These are phyloP conservation scores for Esteya vermicola DNA, from an alignment of 2,329 filamentous ascomycete genomes.

Conservation along the genomic window DNA sequence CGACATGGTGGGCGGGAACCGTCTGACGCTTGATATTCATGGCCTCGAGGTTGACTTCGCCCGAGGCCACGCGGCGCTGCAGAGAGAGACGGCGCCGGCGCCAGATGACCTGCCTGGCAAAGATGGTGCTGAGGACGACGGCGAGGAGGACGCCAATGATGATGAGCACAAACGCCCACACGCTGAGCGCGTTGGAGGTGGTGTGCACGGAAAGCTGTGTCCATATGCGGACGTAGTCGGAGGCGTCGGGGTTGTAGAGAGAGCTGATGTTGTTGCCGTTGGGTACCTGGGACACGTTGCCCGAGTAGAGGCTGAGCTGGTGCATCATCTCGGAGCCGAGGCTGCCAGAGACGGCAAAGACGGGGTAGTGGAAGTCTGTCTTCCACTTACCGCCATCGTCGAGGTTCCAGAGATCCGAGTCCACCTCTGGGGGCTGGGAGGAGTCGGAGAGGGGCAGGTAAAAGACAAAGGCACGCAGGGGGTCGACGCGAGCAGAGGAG, in stretches of 20 bases:
- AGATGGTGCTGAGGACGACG: slow-evolving; percentile 52
- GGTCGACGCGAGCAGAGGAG: slow-evolving; percentile 38
- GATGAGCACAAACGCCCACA: slow-evolving; percentile 68
- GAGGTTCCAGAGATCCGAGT: slow-evolving; percentile 55
- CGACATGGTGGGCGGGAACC: slow-evolving; percentile 57
- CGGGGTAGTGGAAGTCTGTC: slow-evolving; percentile 54
- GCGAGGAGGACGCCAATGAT: slow-evolving; percentile 58
- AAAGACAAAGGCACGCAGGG: slow-evolving; percentile 49
- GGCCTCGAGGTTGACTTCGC: slow-evolving; percentile 75
- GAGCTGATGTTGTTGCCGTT: slow-evolving; percentile 40
- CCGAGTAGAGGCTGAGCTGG: slow-evolving; percentile 63
- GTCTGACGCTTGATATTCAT: slow-evolving; percentile 72
- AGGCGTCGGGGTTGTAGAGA: slow-evolving; percentile 38
- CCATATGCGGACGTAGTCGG: slow-evolving; percentile 47
- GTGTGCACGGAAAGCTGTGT: slow-evolving; percentile 35
- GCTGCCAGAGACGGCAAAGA: slow-evolving; percentile 64
- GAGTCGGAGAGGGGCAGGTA: slow-evolving; percentile 43
- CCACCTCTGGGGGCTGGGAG: slow-evolving; percentile 48
- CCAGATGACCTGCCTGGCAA: slow-evolving; percentile 66
- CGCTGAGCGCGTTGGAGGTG: slow-evolving; percentile 42
- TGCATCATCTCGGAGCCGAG: slow-evolving; percentile 56
- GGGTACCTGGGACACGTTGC: slow-evolving; percentile 50
- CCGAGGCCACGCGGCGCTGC: slow-evolving; percentile 54
- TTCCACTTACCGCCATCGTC: slow-evolving; percentile 61
- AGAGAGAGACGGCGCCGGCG: slow-evolving; percentile 53